A percentile compares a stretch with the other conserved stretches of the same genome.
Evolutionary conservation across 345 rosid species (phyloP).

Genomic region (Eucalyptus rudis): DNA sequence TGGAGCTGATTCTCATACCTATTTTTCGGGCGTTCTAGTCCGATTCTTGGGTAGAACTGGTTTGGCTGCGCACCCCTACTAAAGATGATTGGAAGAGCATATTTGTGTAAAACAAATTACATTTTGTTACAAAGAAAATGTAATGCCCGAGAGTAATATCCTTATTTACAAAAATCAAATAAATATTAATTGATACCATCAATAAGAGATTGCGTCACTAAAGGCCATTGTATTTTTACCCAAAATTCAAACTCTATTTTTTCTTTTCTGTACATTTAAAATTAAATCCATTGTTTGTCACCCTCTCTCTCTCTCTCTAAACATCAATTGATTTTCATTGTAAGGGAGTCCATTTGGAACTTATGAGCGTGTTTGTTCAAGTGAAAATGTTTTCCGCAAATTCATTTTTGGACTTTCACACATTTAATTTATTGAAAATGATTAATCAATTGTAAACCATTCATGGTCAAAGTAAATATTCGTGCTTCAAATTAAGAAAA

Average conservation of each 20-base stretch:
- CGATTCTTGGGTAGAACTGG: too few relatives aligned
- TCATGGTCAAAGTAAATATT: background rate
- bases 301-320: background rate
- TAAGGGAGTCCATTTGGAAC: background rate
- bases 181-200: background rate
- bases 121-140: background rate
- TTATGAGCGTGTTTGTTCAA: background rate
- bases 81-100: background rate
- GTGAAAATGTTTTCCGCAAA: background rate
- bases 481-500: background rate
- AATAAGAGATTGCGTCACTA: background rate
- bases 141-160: background rate
- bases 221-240: background rate
- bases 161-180: background rate
- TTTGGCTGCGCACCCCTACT: too few relatives aligned
- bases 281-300: too few relatives aligned
- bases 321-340: background rate
- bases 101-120: background rate
- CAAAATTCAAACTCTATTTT: background rate
- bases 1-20: rapidly evolving
- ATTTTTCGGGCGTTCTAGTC: rapidly evolving
- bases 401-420: background rate
- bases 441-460: background rate
- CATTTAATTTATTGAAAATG: background rate
- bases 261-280: background rate